Conservation (phyloP, 129 eudicot genomes). For the Chrysanthemum lavandulifolium region DNA sequence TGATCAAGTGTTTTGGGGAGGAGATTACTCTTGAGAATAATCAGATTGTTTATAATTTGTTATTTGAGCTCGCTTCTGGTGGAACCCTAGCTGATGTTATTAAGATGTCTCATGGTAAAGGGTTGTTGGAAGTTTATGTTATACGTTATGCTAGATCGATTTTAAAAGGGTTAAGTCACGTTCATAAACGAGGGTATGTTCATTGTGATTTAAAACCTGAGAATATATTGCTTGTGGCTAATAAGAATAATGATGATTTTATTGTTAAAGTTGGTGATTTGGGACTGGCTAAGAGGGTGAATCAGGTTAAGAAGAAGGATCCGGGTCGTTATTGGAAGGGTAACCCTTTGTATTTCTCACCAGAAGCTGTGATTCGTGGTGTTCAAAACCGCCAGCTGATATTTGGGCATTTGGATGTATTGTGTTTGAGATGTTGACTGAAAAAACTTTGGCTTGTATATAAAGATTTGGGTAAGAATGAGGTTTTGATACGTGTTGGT, state of each 20-base stretch:
- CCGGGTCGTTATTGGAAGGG: not conserved
- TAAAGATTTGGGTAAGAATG: too few relatives aligned
- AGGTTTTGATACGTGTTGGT: too few relatives aligned
- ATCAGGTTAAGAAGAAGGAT: not conserved
- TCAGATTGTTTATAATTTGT: constrained; percentile 48
- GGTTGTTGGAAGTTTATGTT: constrained; percentile 40
- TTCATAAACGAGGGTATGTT: constrained; percentile 51
- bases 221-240: not conserved
- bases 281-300: not conserved
- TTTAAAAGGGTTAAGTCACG: constrained; percentile 45
- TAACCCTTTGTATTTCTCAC: not conserved
- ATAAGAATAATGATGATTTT: not conserved
- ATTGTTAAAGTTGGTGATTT: not conserved
- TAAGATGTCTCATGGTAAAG: constrained; percentile 24
- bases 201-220: constrained; percentile 72
- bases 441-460: too few relatives aligned
- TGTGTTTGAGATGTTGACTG: not conserved
- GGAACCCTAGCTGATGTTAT: constrained; percentile 69
- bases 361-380: not conserved
- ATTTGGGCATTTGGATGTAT: not conserved
- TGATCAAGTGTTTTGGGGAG: constrained; percentile 64
- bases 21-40: constrained; percentile 58
- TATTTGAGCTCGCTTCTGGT: constrained; percentile 48
- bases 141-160: constrained; percentile 44
- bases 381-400: not conserved